These are phyloP conservation scores for Cruciata laevipes DNA, from an alignment of 257 asterid species.

Conservation along the genomic window DNA sequence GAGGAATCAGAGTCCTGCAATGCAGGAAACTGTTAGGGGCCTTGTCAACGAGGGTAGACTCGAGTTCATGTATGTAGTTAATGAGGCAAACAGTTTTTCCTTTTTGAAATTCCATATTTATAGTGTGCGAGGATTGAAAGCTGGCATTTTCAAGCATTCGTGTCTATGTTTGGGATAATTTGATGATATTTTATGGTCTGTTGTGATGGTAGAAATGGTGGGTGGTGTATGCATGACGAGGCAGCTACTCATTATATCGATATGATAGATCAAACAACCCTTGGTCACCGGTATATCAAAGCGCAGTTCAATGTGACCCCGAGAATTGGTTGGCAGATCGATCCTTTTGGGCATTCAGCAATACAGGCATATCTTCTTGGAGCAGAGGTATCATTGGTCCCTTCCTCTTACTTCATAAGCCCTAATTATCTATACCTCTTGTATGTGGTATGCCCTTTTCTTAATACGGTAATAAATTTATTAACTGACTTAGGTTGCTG, in stretches of 20 bases:
- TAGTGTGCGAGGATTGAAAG: not conserved
- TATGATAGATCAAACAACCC: slow-evolving; percentile 96
- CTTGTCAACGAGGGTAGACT: slow-evolving; percentile 86
- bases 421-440: not conserved
- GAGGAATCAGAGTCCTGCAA: slow-evolving; percentile 61
- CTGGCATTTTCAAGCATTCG: not conserved
- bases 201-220: slow-evolving; percentile 68
- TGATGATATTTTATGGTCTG: not conserved
- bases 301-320: slow-evolving; percentile 79
- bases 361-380: slow-evolving; percentile 98
- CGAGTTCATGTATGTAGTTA: slow-evolving; percentile 62
- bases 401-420: not conserved
- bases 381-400: slow-evolving; percentile 54
- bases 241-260: slow-evolving; percentile 92
- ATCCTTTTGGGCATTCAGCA: slow-evolving; percentile 97
- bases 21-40: slow-evolving; percentile 46
- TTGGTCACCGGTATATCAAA: slow-evolving; percentile 76
- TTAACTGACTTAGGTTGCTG: slow-evolving; percentile 7
- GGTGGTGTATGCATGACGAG: slow-evolving; percentile 98
- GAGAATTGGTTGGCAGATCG: slow-evolving; percentile 97
- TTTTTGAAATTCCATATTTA: not conserved
- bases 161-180: not conserved
- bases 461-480: not conserved
- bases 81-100: not conserved
- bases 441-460: not conserved